Evolutionary conservation across 257 asterid species (phyloP).

Genomic region (Lantana camara): DNA sequence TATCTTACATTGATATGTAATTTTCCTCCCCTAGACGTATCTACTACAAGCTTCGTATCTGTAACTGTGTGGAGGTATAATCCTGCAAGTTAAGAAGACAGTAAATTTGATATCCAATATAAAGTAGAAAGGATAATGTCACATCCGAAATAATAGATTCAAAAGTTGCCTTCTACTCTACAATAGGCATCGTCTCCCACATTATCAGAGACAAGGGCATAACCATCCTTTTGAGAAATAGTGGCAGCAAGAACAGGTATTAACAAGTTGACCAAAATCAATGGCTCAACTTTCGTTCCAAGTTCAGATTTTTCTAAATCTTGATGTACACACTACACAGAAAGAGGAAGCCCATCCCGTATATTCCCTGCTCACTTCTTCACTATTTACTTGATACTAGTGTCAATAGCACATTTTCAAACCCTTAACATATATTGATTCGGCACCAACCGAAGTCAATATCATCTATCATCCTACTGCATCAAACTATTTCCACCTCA

Average conservation of each 20-base stretch:
- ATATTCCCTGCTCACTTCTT: no score
- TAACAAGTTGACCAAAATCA: neutral
- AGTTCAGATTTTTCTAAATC: no score
- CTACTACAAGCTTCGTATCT: conserved; percentile 87
- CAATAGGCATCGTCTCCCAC: neutral
- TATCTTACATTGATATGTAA: conserved; percentile 76
- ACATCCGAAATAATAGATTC: conserved; percentile 18
- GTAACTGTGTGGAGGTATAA: conserved; percentile 84
- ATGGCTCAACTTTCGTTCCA: no score
- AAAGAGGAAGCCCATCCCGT: no score
- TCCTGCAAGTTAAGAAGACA: conserved; percentile 59
- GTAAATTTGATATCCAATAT: conserved; percentile 18
- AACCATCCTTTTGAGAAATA: conserved; percentile 1
- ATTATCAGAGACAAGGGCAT: neutral
- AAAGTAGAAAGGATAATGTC: conserved; percentile 7
- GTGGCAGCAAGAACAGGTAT: neutral
- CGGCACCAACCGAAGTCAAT: neutral
- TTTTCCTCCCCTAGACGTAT: conserved; percentile 94
- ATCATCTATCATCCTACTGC: conserved; percentile 5
- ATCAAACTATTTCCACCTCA: conserved; percentile 6
- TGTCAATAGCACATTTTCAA: no score
- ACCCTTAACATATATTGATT: neutral
- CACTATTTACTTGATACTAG: no score
- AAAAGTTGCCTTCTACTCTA: neutral
- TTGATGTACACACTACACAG: no score